These are phyloP conservation scores for Tricholoma matsutake DNA, from an alignment of 768 basidiomycete species.

Conservation along the genomic window DNA sequence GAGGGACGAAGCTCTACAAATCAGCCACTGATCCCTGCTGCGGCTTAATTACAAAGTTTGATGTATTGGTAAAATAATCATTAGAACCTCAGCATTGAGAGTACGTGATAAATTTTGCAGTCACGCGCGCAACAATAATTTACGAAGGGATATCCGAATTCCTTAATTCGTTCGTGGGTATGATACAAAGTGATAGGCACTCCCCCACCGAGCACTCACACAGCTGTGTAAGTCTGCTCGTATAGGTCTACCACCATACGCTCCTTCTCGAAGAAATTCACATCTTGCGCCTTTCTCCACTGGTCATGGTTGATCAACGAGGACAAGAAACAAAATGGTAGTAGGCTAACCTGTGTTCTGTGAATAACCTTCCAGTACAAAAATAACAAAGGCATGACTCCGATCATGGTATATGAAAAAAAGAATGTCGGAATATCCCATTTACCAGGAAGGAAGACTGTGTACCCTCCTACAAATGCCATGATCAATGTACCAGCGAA, in stretches of 20 bases:
- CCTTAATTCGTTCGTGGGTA: background rate
- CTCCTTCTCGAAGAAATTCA: conserved; percentile 46
- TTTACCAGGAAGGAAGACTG: conserved; percentile 48
- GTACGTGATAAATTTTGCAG: too few relatives aligned
- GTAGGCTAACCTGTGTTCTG: conserved; percentile 33
- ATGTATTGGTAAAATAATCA: conserved; percentile 14
- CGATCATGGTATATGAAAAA: conserved; percentile 49
- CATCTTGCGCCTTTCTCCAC: conserved; percentile 37
- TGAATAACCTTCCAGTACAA: conserved; percentile 44
- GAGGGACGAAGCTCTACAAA: conserved; percentile 54
- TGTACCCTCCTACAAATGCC: conserved; percentile 48
- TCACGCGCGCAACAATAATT: too few relatives aligned
- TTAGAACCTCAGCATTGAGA: background rate
- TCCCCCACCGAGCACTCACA: background rate
- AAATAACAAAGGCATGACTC: conserved; percentile 40
- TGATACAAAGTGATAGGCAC: background rate
- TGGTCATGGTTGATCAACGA: conserved; percentile 12
- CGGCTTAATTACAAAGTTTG: conserved; percentile 5
- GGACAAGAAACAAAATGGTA: background rate
- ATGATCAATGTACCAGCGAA: conserved; percentile 41
- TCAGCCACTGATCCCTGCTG: conserved; percentile 34
- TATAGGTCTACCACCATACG: conserved; percentile 41
- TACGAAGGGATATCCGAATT: too few relatives aligned
- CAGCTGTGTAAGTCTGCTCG: conserved; percentile 26
- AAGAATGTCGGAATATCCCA: conserved; percentile 48